Percentiles rank a stretch among this genome's conserved stretches.
These are phyloP conservation scores for Cytospora piceae DNA, from an alignment of 2,329 filamentous ascomycete genomes.

Conservation along the genomic window DNA sequence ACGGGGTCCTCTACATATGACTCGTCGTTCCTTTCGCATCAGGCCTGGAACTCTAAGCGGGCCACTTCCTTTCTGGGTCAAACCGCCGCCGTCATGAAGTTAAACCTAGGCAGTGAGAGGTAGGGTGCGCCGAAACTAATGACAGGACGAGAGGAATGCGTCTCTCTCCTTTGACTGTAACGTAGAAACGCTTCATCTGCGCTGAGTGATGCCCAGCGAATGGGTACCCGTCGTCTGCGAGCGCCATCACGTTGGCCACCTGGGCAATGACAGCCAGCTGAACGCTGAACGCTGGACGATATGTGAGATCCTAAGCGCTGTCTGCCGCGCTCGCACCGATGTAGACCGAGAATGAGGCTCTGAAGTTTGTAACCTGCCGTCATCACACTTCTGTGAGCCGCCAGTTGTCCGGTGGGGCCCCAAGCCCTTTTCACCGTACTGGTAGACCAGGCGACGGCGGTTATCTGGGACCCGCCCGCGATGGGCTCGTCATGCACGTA, in stretches of 20 bases:
- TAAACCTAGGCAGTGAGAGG: constrained; percentile 17
- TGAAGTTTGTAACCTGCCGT: neutral
- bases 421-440: neutral
- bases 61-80: constrained; percentile 4
- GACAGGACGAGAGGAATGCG: neutral
- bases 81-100: constrained; percentile 13
- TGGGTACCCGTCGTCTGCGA: too few relatives aligned
- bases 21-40: constrained; percentile 18
- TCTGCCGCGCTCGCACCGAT: constrained; percentile 10
- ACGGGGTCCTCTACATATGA: constrained; percentile 12
- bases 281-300: neutral
- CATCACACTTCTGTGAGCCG: too few relatives aligned
- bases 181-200: neutral
- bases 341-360: constrained; percentile 15
- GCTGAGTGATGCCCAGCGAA: too few relatives aligned
- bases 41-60: constrained; percentile 18
- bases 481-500: constrained; percentile 9
- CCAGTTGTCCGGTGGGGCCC: neutral
- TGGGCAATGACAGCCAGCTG: neutral
- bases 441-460: neutral
- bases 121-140: constrained; percentile 10
- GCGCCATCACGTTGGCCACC: too few relatives aligned
- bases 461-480: constrained; percentile 5
- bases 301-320: constrained; percentile 6
- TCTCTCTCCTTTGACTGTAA: neutral